Evolutionary conservation across 495 filamentous ascomycete genomes (phyloP).

Genomic region (Penicillium longicatenatum): DNA sequence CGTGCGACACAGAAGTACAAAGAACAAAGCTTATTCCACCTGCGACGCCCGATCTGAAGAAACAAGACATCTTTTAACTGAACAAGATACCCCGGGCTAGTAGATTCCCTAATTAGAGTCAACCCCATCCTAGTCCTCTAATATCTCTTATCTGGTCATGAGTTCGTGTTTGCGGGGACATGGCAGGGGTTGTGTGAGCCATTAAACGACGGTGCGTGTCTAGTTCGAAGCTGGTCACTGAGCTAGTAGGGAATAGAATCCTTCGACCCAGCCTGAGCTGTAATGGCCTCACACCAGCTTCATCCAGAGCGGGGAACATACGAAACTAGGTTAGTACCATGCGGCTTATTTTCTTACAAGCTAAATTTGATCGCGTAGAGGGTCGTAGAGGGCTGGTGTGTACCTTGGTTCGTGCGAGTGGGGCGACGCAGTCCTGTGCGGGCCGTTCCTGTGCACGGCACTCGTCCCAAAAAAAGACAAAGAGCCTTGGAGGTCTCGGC

Average conservation of each 20-base stretch:
- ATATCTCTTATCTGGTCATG: background rate
- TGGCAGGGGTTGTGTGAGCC: background rate
- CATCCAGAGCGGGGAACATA: background rate
- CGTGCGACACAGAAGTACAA: background rate
- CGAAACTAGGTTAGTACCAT: background rate
- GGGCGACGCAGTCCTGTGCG: background rate
- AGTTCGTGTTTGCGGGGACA: background rate
- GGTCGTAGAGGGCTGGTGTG: background rate
- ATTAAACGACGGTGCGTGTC: background rate
- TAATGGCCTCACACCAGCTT: background rate
- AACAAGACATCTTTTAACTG: background rate
- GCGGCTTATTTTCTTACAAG: background rate
- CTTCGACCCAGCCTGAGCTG: background rate
- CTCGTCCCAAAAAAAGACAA: background rate
- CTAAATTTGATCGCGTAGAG: background rate
- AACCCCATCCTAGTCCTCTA: background rate
- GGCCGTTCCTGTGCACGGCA: background rate
- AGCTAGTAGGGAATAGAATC: conserved; percentile 3
- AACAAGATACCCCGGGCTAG: background rate
- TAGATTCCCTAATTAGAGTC: no score
- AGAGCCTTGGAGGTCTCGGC: background rate
- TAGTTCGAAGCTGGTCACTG: background rate
- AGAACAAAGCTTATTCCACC: background rate
- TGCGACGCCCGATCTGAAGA: background rate
- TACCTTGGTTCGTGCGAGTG: background rate